Evolutionary conservation across 352 stramenopile species (phyloP).

Genomic region (Peronospora farinosa): DNA sequence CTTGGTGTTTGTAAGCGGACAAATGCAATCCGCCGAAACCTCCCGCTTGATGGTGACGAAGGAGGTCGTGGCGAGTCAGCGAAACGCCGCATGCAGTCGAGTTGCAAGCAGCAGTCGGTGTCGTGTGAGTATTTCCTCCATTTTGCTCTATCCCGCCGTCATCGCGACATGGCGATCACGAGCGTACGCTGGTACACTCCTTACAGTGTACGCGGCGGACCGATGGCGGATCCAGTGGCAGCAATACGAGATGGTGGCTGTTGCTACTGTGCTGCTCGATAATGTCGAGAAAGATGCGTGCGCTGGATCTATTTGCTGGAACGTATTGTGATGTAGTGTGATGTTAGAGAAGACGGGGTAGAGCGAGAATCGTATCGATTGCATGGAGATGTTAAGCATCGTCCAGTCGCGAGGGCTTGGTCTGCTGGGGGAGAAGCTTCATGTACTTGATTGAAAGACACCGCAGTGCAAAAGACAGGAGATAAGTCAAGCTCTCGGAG

Average conservation of each 20-base stretch:
- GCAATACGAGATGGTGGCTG: neutral
- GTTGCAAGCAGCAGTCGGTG: slow-evolving; percentile 2
- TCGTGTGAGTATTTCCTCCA: slow-evolving; percentile 14
- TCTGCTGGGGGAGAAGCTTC: too few relatives aligned
- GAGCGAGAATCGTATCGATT: neutral
- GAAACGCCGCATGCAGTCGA: slow-evolving; percentile 4
- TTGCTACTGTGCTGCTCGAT: neutral
- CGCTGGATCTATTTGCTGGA: neutral
- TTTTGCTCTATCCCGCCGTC: neutral
- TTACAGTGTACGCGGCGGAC: slow-evolving; percentile 42
- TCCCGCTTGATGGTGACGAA: neutral
- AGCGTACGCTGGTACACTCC: slow-evolving; percentile 39
- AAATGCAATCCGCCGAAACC: slow-evolving; percentile 10
- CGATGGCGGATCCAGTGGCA: neutral
- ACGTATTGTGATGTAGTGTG: neutral
- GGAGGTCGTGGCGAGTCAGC: slow-evolving; percentile 5
- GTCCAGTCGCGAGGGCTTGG: neutral
- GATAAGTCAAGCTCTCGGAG: too few relatives aligned
- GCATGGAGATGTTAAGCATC: neutral
- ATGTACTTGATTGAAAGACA: too few relatives aligned
- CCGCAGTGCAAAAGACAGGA: neutral
- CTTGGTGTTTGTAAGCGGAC: slow-evolving; percentile 15
- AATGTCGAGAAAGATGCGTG: slow-evolving; percentile 3
- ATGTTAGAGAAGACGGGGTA: neutral
- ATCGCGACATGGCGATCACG: slow-evolving; percentile 4